Evolutionary conservation across 371 early-diverging fungal species (phyloP).

Genomic region (Syncephalastrum racemosum): DNA sequence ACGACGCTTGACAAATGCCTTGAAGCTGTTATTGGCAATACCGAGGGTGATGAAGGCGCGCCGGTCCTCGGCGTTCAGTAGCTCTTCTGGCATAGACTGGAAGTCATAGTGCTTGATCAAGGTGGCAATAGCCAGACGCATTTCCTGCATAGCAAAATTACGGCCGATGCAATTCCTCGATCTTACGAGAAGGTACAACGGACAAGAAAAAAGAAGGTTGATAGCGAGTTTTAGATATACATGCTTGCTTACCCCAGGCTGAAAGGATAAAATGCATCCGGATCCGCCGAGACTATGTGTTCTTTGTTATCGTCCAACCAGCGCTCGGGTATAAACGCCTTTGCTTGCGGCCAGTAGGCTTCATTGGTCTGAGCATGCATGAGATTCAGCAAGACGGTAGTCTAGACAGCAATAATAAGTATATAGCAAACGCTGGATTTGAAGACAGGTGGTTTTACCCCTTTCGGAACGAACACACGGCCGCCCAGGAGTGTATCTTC

Average conservation of each 20-base stretch:
- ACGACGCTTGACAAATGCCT: constrained; percentile 15
- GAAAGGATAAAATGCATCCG: constrained; percentile 42
- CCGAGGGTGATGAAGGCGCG: constrained; percentile 31
- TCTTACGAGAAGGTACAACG: too few species aligned
- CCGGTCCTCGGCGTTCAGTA: constrained; percentile 18
- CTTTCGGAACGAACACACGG: constrained; percentile 14
- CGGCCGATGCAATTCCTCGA: constrained; percentile 53
- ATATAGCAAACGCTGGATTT: constrained; percentile 1
- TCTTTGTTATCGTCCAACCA: constrained; percentile 18
- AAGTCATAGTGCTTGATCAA: constrained; percentile 32
- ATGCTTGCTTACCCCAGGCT: constrained; percentile 25
- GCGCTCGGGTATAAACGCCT: constrained; percentile 30
- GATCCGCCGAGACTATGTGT: background rate
- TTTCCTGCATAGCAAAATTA: constrained; percentile 50
- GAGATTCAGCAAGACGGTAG: constrained; percentile 5
- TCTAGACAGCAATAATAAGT: background rate
- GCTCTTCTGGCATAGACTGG: constrained; percentile 22
- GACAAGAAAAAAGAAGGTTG: background rate
- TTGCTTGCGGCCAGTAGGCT: constrained; percentile 26
- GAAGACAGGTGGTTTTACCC: constrained; percentile 9
- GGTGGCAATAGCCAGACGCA: constrained; percentile 38
- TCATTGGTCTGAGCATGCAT: constrained; percentile 15
- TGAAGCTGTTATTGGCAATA: constrained; percentile 25
- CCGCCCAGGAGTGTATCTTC: constrained; percentile 14
- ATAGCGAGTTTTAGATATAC: background rate